Conservation (phyloP, 768 basidiomycete species). For the Hypholoma sublateritium region DNA sequence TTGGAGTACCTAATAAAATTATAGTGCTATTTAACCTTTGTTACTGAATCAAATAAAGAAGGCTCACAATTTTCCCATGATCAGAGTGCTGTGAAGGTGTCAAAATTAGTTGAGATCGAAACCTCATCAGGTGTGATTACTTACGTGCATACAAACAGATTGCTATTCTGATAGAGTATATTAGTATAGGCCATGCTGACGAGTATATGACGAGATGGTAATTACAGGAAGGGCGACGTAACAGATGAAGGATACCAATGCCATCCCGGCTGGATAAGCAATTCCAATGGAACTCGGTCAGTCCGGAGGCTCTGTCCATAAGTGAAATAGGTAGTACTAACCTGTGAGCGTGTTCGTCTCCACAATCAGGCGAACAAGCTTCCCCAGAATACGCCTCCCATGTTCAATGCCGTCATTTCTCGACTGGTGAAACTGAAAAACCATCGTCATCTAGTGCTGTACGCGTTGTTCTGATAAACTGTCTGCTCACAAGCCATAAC, state of each 20-base stretch:
- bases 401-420: neutral
- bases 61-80: conserved; percentile 1
- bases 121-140: no score
- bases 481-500: neutral
- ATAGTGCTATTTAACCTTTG: no score
- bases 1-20: neutral
- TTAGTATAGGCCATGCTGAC: neutral
- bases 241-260: neutral
- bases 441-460: neutral
- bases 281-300: neutral
- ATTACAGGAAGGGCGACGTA: conserved; percentile 3
- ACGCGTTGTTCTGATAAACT: neutral
- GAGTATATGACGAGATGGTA: neutral
- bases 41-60: neutral
- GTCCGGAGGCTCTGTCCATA: no score
- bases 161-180: neutral
- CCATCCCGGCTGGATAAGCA: conserved; percentile 4
- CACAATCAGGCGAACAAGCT: conserved; percentile 3
- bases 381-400: conserved; percentile 3
- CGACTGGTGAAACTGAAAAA: neutral
- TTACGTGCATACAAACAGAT: conserved; percentile 1
- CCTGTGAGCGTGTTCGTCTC: conserved; percentile 7
- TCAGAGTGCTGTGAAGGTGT: neutral
- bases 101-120: no score
- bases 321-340: neutral